phyloP scores from a whole-genome alignment of 2,329 filamentous ascomycete genomes.

The Endoconidiophora polonica region DNA sequence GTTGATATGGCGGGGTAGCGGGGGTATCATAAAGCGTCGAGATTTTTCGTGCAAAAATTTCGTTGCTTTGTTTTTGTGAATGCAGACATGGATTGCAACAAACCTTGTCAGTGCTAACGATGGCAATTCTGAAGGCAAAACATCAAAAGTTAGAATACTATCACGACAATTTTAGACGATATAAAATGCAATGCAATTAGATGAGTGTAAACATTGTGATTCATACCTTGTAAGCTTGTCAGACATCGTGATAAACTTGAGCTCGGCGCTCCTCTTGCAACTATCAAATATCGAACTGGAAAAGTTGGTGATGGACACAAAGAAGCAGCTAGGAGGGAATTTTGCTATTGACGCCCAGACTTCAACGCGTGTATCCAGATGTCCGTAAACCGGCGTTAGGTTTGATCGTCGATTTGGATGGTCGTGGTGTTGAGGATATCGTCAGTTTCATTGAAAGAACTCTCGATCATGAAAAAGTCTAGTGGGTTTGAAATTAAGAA shows the following conservation, averaged over 20 bases:
- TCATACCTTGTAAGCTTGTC: constrained; percentile 88
- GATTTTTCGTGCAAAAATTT: constrained; percentile 5
- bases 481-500: neutral
- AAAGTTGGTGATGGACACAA: neutral
- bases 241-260: constrained; percentile 42
- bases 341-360: neutral
- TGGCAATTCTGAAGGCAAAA: constrained; percentile 60
- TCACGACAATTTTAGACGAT: neutral
- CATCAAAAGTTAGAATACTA: constrained; percentile 3
- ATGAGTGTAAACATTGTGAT: neutral
- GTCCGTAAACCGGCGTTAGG: neutral
- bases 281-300: neutral
- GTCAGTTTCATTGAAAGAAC: neutral
- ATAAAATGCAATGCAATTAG: neutral
- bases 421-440: too few relatives aligned
- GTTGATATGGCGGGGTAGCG: constrained; percentile 22
- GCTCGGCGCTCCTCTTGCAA: neutral
- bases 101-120: constrained; percentile 97
- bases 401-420: too few relatives aligned
- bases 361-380: neutral
- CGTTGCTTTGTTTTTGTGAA: neutral
- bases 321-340: neutral
- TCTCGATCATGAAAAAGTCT: neutral
- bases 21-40: constrained; percentile 15
- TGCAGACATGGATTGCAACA: constrained; percentile 18